Evolutionary conservation across 495 filamentous ascomycete species (phyloP).

Genomic region (Aspergillus conjunctus): DNA sequence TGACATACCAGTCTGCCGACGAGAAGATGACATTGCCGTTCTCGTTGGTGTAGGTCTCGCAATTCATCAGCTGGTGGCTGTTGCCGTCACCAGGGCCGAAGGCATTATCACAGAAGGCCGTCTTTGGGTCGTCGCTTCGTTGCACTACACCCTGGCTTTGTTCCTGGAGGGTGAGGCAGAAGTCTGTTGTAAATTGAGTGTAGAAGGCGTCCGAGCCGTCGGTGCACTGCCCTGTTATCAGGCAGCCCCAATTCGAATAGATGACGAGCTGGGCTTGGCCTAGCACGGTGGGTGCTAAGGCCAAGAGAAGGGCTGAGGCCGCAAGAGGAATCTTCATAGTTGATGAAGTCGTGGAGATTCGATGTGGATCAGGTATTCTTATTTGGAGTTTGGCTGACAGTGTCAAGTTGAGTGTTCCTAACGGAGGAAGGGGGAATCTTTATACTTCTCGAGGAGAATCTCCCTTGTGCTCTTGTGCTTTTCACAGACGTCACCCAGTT

Average conservation of each 20-base stretch:
- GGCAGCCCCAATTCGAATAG: background rate
- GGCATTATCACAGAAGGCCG: background rate
- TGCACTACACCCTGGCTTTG: background rate
- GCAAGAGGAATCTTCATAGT: background rate
- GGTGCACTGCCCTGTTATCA: background rate
- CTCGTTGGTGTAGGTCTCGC: background rate
- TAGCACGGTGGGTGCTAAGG: background rate
- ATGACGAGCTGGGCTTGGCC: background rate
- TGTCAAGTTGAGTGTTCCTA: background rate
- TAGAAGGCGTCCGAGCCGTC: background rate
- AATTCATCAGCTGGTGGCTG: background rate
- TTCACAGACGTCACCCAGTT: background rate
- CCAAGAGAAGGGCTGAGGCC: background rate
- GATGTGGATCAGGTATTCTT: background rate
- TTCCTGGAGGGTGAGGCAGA: background rate
- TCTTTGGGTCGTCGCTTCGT: background rate
- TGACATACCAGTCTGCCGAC: background rate
- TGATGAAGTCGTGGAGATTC: background rate
- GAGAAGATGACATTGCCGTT: background rate
- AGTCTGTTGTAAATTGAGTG: background rate
- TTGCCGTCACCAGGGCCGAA: background rate
- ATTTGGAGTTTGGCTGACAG: background rate
- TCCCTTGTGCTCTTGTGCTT: background rate
- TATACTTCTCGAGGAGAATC: background rate
- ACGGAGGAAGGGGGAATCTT: background rate